Evolutionary conservation across 176 grass and related monocot species (phyloP).

Genomic region (Urochloa ruziziensis): DNA sequence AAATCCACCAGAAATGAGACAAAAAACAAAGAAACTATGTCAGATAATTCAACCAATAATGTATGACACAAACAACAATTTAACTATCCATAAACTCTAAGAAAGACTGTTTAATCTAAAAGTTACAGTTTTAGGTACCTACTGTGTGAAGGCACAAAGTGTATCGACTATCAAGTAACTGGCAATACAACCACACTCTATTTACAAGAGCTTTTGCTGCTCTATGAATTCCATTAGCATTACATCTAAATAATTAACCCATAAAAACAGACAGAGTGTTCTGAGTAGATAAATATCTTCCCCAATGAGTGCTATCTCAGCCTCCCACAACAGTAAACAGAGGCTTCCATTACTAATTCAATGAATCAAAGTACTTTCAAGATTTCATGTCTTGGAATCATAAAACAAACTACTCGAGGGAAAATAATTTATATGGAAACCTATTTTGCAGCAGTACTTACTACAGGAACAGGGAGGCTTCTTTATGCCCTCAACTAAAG

Average conservation of each 20-base stretch:
- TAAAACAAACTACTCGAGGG: neutral
- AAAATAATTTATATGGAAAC: neutral
- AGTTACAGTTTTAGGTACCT: neutral
- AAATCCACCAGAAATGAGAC: constrained; percentile 4
- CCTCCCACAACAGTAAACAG: neutral
- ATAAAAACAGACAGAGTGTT: neutral
- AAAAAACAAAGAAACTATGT: constrained; percentile 3
- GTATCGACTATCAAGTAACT: neutral
- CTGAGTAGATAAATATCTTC: neutral
- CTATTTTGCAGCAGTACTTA: neutral
- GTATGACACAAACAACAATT: neutral
- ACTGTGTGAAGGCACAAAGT: neutral
- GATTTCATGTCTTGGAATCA: too few species aligned
- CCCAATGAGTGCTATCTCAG: neutral
- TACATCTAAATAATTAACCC: neutral
- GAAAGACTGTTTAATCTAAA: neutral
- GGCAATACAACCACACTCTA: neutral
- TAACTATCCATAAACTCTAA: neutral
- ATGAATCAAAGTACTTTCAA: neutral
- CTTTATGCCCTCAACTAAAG: neutral
- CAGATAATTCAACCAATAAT: constrained; percentile 6
- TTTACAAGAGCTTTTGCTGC: neutral
- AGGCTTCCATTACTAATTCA: neutral
- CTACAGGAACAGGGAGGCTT: neutral
- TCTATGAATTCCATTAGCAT: neutral